Evolutionary conservation across 106 monocot species (phyloP), one percentile per base, ranked within the genome.

Genomic region (Platanthera guangdongensis): DNA sequence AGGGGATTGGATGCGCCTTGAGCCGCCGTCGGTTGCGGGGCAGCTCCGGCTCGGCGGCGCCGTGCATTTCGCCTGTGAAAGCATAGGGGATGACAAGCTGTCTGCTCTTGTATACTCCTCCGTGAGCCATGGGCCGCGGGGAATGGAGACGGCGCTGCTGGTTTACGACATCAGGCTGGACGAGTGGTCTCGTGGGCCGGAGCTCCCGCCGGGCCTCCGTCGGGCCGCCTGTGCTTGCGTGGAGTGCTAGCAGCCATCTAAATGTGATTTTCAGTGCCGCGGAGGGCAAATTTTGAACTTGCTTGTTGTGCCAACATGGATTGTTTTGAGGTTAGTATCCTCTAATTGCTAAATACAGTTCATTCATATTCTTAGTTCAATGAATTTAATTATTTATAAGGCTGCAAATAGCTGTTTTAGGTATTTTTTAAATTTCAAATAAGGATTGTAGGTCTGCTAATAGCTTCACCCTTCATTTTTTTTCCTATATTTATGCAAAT

Each of bases 51-150:
- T 81, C 16, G 82, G 83, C 9, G 86, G 88, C 5, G 75, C 85
- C 15, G 76, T 85, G 9, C 68, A 87, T 75, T 90, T 95, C 77
- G 67, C 83, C 45, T 95, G 92, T 72, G 76, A 75, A 51, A 88
- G 86, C 2, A 71, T 88, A 14, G 95, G 84, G 54, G 80, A 83
- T 10, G 79, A 68, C 47, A 86, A 71, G 82, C 76, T 95, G 79
- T 89, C 64, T 62, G 86, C 84, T 12, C 25, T 83, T 50, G 87
- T 81, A 22, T 80, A 87, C 69, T 76, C 78, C 8, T 70, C 83
- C 15, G 48, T 45, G 49, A 49, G 51, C 2, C 78, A 76, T 8
- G 74, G 83, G 7, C 78, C 65, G 30, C 6, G 51, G 8, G 49
- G 21, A 50, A 50, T 52, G 68, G 82, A 81, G n/a, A 77, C 68